A percentile compares a stretch with the other conserved stretches of the same genome.
Conservation (phyloP, 257 asterid species). For the Anisodus acutangulus region DNA sequence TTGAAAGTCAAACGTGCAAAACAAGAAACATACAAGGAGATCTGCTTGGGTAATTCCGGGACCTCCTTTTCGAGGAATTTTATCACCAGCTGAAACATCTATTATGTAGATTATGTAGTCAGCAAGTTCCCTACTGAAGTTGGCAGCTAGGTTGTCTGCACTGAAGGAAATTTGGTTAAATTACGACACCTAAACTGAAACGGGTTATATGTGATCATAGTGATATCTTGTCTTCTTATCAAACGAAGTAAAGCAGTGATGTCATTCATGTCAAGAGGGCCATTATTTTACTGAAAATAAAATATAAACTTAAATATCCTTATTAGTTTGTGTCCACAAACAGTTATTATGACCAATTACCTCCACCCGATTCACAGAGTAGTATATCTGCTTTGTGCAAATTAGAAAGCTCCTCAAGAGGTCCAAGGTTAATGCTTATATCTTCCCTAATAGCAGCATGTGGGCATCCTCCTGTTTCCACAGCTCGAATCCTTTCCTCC, state of each 20-base stretch:
- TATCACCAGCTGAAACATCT: constrained; percentile 92
- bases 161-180: constrained; percentile 1
- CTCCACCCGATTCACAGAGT: constrained; percentile 98
- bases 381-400: constrained; percentile 84
- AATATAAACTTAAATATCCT: background rate
- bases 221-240: background rate
- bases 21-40: constrained; percentile 66
- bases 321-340: background rate
- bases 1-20: background rate
- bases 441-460: constrained; percentile 98
- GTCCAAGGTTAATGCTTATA: constrained; percentile 91
- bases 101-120: constrained; percentile 90
- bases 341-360: constrained; percentile 42
- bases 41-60: constrained; percentile 99
- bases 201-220: background rate
- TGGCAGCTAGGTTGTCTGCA: constrained; percentile 92
- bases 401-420: constrained; percentile 94
- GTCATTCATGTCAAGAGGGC: background rate
- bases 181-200: background rate
- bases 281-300: background rate
- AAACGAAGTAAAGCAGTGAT: background rate
- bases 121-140: constrained; percentile 95
- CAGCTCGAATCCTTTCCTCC: constrained; percentile 93
- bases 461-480: constrained; percentile 98
- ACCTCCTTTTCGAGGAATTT: constrained; percentile 98